These are phyloP conservation scores for Penstemon barbatus DNA, from an alignment of 257 asterid genomes.

Conservation along the genomic window DNA sequence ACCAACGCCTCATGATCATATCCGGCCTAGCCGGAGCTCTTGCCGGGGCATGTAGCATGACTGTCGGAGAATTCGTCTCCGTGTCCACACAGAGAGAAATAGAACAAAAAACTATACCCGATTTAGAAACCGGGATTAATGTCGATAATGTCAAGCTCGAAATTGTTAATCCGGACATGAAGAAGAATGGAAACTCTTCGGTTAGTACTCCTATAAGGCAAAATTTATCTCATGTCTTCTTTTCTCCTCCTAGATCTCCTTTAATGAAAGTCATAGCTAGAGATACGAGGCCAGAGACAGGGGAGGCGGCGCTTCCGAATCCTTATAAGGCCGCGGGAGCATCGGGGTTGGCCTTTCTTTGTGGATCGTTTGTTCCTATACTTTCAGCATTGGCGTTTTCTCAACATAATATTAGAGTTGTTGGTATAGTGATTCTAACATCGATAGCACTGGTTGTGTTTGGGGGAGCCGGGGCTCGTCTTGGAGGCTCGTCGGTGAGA, in stretches of 20 bases:
- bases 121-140: neutral
- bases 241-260: slow-evolving; percentile 39
- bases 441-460: slow-evolving; percentile 40
- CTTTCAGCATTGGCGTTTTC: slow-evolving; percentile 37
- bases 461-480: slow-evolving; percentile 54
- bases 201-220: neutral
- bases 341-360: slow-evolving; percentile 52
- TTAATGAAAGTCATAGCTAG: slow-evolving; percentile 32
- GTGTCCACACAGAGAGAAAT: slow-evolving; percentile 66
- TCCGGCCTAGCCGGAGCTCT: slow-evolving; percentile 64
- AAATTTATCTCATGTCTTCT: neutral
- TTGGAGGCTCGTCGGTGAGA: slow-evolving; percentile 53
- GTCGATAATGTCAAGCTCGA: neutral
- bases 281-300: slow-evolving; percentile 5
- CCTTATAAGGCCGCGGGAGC: slow-evolving; percentile 56
- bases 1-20: slow-evolving; percentile 43
- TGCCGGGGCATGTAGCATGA: slow-evolving; percentile 77
- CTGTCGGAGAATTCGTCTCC: slow-evolving; percentile 65
- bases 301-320: slow-evolving; percentile 36
- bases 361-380: slow-evolving; percentile 55
- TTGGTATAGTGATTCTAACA: slow-evolving; percentile 38
- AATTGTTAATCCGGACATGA: neutral
- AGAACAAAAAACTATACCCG: slow-evolving; percentile 12
- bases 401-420: slow-evolving; percentile 26
- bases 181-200: neutral